A percentile compares a stretch with the other conserved stretches of the same genome.
phyloP scores from a whole-genome alignment of 1,284 basidiomycete genomes.

The Vanrija sp. region DNA sequence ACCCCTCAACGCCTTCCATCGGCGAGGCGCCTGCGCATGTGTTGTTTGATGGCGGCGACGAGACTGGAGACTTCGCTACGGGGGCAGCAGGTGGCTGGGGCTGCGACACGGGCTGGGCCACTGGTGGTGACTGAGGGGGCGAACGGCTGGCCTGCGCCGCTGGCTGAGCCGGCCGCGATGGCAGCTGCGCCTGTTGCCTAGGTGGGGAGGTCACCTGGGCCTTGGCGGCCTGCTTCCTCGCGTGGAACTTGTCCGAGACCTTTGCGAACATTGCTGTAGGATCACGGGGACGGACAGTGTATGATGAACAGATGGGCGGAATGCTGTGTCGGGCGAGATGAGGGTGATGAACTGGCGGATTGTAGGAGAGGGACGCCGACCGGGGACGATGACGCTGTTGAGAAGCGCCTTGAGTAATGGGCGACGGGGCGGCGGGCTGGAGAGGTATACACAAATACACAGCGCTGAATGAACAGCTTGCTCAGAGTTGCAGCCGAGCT shows the following conservation, averaged over 20 bases:
- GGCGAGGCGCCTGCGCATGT: slow-evolving; percentile 1
- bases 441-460: too few relatives aligned
- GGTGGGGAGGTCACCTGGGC: slow-evolving; percentile 14
- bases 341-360: neutral
- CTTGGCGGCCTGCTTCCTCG: slow-evolving; percentile 32
- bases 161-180: neutral
- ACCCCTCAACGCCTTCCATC: slow-evolving; percentile 34
- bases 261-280: slow-evolving; percentile 38
- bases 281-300: too few relatives aligned
- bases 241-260: slow-evolving; percentile 46
- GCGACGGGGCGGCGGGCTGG: too few relatives aligned
- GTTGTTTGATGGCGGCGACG: neutral
- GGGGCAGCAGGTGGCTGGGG: neutral
- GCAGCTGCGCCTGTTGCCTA: neutral
- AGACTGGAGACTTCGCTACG: neutral
- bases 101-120: neutral
- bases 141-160: neutral
- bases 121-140: neutral
- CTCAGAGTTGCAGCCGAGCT: too few relatives aligned
- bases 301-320: neutral
- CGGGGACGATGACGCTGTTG: neutral
- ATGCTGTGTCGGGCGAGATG: neutral
- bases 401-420: too few relatives aligned
- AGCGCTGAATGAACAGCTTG: too few relatives aligned
- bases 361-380: neutral